A percentile compares a stretch with the other conserved stretches of the same genome.
Conservation (phyloP, 2,329 filamentous ascomycete species). For the Knufia petricola region DNA sequence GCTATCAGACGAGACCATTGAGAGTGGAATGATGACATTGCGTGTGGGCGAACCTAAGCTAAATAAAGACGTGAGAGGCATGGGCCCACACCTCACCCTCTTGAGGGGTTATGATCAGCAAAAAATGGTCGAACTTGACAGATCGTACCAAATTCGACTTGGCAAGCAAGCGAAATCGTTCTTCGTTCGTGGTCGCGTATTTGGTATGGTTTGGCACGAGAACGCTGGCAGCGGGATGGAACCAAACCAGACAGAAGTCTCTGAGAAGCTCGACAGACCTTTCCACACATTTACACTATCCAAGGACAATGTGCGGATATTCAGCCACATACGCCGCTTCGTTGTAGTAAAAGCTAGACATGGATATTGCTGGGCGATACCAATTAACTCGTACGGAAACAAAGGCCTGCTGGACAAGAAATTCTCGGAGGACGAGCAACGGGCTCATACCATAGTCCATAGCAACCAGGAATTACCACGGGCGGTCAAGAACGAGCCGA, state of each 20-base stretch:
- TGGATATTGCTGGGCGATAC: constrained; percentile 8
- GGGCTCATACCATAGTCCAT: constrained; percentile 33
- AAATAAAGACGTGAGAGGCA: too few relatives aligned
- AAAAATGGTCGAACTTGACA: neutral
- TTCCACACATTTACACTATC: neutral
- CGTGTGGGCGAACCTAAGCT: too few relatives aligned
- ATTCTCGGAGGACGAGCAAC: constrained; percentile 22
- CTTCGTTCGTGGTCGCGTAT: constrained; percentile 20
- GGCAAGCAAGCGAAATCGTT: neutral
- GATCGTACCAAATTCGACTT: neutral
- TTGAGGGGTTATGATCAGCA: neutral
- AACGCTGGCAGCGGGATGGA: constrained; percentile 12
- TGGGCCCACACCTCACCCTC: neutral
- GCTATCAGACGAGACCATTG: too few relatives aligned
- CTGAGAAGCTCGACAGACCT: neutral
- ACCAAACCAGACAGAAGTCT: neutral
- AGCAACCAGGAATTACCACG: constrained; percentile 19
- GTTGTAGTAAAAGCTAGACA: neutral
- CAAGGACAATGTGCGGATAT: neutral
- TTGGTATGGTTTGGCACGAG: constrained; percentile 26
- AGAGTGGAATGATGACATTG: too few relatives aligned
- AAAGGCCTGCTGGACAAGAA: constrained; percentile 30
- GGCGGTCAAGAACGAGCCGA: constrained; percentile 22
- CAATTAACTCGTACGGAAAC: constrained; percentile 32
- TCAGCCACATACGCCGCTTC: neutral